Base-by-base conservation (phyloP, 1,284 basidiomycete genomes). In the Puccinia horiana region DNA sequence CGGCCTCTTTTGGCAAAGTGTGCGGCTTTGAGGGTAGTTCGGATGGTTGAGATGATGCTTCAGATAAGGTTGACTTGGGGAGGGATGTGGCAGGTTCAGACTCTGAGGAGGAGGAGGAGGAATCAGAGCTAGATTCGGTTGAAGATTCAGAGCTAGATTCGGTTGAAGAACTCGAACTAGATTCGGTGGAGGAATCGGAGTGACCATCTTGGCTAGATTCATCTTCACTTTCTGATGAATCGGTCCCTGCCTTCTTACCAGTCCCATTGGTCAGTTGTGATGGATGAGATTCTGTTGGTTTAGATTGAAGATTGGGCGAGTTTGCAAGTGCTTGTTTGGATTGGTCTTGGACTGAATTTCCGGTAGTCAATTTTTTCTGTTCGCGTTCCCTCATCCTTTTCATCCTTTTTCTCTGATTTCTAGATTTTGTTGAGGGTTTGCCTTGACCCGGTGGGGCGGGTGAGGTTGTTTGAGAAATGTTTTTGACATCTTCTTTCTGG, bases 391-490 rank as follows among this genome's bases (percentile, higher is more conserved):
- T 47, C 23, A 44, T 40, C 37, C 56, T 65, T 29, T 75, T 78
- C n/a, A 37, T 32, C 29, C 35, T 49, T 52, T 67, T 74, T 16
- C 79, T 35, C 74, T 37, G 40, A 49, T 81, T 81, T 18, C 72
- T 65, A 20, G 79, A 37, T 52, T 81, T 81, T 1, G 79, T 81
- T 35, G 58, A 37, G 0, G 79, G 26, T 63, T 65, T 81, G 2
- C 80, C 80, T 76, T 75, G 44, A 1, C 80, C 80, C 23, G 72
- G 80, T 56, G 72, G 54, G 1, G 32, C 79, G 20, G 79, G 65
- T 40, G 47, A n/a, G 37, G 40, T 42, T 26, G 20, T 47, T 47
- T 37, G 35, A 9, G 16, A 16, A 18, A 26, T 65, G 1, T 40
- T 42, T 40, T 76, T 44, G 26, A 26, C 23, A 49, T 61, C 42